Base-by-base conservation (phyloP, 2,329 filamentous ascomycete species). In the Ophiocordyceps camponoti-floridani region DNA sequence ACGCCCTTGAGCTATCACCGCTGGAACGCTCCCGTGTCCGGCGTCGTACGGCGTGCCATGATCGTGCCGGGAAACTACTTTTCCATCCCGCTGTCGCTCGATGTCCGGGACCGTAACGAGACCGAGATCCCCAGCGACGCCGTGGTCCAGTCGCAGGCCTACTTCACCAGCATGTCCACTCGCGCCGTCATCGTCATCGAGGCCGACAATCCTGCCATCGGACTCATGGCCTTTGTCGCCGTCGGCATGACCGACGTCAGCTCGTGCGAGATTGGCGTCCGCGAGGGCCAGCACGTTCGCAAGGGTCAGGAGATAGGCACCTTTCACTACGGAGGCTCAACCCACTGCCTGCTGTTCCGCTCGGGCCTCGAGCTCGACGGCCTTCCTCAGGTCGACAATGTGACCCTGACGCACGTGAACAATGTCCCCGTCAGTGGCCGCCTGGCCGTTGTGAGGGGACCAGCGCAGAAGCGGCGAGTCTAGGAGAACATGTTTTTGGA, bases 321-420 rank as follows among this genome's bases (percentile, higher is more conserved):
- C 80, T 87, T 87, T 60, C 82, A 87, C 55, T 86, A 80, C 56
- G 82, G 82, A n/a, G 82, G 83, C 0, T 79, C 73, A 7, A 77
- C 75, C 1, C 76, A 84, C 55, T 83, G 78, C 52, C 54, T 86
- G 51, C 54, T 87, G 3, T 85, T 86, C 61, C 61, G 73, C 26
- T 67, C 71, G 49, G 69, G 64, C 0, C 72, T 79, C 30, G 62
- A 66, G 45, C 47, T 76, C 0, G 56, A 62, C 2, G 64, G 56
- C 0, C 59, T 67, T 33, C 65, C 64, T 0, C 49, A 57, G 44
- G 47, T 62, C 0, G 59, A 59, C 0, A 56, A 55, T 44, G 50
- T 38, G 35, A 4, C 35, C 14, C 9, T 38, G 35, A 38, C 35
- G n/a, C 35, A 38, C 35, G 35, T 59, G 47, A 54, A 57, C 41